Conservation (phyloP, 1,139 yeast genomes). For the Pichiaceae sp. region DNA sequence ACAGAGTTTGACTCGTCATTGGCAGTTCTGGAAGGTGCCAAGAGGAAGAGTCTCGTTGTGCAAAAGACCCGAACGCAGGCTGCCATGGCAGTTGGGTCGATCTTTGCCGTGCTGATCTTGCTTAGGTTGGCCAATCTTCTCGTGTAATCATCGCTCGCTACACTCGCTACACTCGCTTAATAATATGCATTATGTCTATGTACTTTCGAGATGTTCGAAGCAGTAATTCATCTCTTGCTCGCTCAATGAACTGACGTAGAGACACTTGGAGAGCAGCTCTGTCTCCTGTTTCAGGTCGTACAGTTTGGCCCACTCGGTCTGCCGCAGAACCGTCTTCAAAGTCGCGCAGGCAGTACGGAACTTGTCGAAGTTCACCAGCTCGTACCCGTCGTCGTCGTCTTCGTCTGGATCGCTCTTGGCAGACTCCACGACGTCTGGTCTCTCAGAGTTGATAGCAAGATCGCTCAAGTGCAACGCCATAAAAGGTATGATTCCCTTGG, state of each 20-base stretch:
- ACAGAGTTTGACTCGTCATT: constrained; percentile 15
- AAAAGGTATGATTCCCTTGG: constrained; percentile 83
- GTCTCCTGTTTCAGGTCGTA: constrained; percentile 43
- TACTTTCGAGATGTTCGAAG: constrained; percentile 7
- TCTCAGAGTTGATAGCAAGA: constrained; percentile 70
- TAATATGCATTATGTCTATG: neutral
- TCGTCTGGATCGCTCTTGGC: constrained; percentile 10
- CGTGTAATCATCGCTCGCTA: no score
- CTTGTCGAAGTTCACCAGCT: constrained; percentile 66
- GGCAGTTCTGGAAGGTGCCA: constrained; percentile 12
- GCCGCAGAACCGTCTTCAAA: constrained; percentile 70
- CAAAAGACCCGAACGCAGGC: constrained; percentile 12
- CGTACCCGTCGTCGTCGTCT: constrained; percentile 17
- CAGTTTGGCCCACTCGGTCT: constrained; percentile 76
- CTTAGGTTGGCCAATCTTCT: neutral
- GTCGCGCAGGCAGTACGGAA: constrained; percentile 71
- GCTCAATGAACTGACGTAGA: constrained; percentile 69
- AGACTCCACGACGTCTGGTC: constrained; percentile 37
- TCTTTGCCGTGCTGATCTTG: neutral
- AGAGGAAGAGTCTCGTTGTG: constrained; percentile 8
- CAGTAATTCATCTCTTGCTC: constrained; percentile 65
- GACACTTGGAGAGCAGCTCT: constrained; percentile 71
- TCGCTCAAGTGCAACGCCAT: constrained; percentile 82
- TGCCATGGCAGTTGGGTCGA: constrained; percentile 1
- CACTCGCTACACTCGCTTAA: neutral